Base-by-base conservation (phyloP, 176 grass and related monocot species). In the Tillandsia leiboldiana region DNA sequence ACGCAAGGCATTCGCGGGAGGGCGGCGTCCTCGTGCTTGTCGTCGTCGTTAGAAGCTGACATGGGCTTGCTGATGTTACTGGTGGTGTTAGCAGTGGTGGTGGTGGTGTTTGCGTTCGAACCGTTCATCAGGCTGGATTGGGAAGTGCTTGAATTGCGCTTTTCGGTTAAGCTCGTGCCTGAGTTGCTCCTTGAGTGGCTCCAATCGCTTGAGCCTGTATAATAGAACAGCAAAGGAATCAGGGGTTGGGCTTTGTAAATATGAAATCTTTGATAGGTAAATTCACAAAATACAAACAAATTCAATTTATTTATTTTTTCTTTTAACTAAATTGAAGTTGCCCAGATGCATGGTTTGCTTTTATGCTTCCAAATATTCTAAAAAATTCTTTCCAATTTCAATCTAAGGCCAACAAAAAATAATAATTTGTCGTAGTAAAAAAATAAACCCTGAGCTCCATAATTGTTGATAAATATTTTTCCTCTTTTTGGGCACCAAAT, bases 1-100 rank as follows among this genome's bases (percentile, higher is more conserved):
- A 84, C 76, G 14, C 29, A 68, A 0, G 70, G 70, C 71, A 75
- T 18, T 52, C 48, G 70, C 10, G 1, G 26, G 2, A 28, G 28
- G 1, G 12, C 3, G 12, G 15, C 0, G 17, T 61, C 56, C 8
- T 9, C n/a, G 20, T 12, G 8, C 23, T 8, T 3, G 63, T 11
- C 1, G 2, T 71, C 1, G 2, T 56, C 69, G 2, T 15, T 9
- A 2, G 27, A 10, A 42, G 33, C 4, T 42, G 33, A 0, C 33
- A 7, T 53, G 72, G 12, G 23, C 17, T 47, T n/a, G 66, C 13
- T 27, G 33, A 26, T 9, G 13, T 14, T 72, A 6, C 7, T n/a
- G 10, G 53, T 17, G 53, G n/a, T 17, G 8, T 15, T 15, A 6
- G 53, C 13, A 8, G 53, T 57, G 12, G 53, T 12, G 3, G 12